Evolutionary conservation across 495 filamentous ascomycete genomes (phyloP).

Genomic region (Penicillium arizonense): DNA sequence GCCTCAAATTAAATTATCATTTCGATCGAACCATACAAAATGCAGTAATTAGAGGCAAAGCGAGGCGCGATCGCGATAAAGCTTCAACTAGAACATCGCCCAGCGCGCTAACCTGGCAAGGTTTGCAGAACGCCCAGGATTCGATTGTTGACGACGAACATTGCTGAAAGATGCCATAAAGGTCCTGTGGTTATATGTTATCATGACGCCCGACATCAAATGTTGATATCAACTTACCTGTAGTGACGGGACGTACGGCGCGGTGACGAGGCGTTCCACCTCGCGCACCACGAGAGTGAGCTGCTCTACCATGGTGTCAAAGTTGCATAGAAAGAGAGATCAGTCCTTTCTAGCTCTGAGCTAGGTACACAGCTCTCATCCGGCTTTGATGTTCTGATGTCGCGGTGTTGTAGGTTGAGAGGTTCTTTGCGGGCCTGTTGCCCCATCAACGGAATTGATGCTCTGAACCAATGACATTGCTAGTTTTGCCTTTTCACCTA

Average conservation of each 20-base stretch:
- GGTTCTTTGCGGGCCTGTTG: conserved; percentile 26
- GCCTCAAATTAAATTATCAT: background rate
- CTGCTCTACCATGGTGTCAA: conserved; percentile 15
- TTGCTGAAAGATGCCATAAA: conserved; percentile 31
- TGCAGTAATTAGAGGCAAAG: conserved; percentile 34
- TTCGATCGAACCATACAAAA: conserved; percentile 34
- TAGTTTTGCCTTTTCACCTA: background rate
- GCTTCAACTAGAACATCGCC: conserved; percentile 44
- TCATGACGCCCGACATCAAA: background rate
- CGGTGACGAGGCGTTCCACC: conserved; percentile 41
- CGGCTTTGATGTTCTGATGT: background rate
- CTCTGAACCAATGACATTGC: conserved; percentile 1
- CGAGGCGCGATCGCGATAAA: conserved; percentile 38
- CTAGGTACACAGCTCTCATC: too few species aligned
- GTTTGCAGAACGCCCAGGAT: conserved; percentile 44
- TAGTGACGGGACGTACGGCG: conserved; percentile 42
- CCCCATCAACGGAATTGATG: conserved; percentile 29
- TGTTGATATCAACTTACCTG: conserved; percentile 26
- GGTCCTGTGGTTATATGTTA: conserved; percentile 26
- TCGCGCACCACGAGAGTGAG: conserved; percentile 22
- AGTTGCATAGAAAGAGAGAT: background rate
- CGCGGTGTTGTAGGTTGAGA: background rate
- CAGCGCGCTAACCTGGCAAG: conserved; percentile 43
- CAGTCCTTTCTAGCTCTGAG: too few species aligned
- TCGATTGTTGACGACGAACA: conserved; percentile 15